Base-by-base conservation (phyloP, 805 yeast genomes). In the Kazachstania viticola region DNA sequence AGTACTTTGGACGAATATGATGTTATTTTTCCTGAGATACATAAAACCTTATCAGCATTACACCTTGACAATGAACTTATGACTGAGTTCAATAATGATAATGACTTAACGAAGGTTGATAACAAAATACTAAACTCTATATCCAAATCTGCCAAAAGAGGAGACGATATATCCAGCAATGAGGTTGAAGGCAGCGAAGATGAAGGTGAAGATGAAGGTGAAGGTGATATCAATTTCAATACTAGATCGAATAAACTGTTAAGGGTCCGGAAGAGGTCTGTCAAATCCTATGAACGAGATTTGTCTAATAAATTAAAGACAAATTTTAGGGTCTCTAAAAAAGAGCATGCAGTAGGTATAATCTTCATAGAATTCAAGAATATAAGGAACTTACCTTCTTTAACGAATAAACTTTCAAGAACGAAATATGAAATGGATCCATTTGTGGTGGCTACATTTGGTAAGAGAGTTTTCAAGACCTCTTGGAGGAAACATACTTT, bases 341-440 rank as follows among this genome's bases (percentile, higher is more conserved):
- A 34, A 28, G 42, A 40, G 21, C 60, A 54, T 32, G 51, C 60
- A 1, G 49, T 58, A 18, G 98, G 97, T 2, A 79, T 87, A 6
- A 55, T 81, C 4, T 82, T 79, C 44, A 49, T 88, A 22, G 94
- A 87, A 40, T 71, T 88, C 14, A 67, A 73, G 3, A 71, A 79
- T 1, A 84, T 88, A 8, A 60, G 71, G 2, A 84, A 78, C 35
- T 61, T 88, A 23, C 98, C 98, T 1, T 82, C 93, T 0, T 65
- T 77, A 33, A 67, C 69, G 25, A 77, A 79, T 41, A 54, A 49
- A 30, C 60, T 81, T 12, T 62, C 85, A 8, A 72, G 83, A 15
- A 77, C 87, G 1, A 37, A 31, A 14, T 88, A 80, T 49, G 95
- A 85, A 54, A 83, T 91, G 93, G 98, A 91, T 50, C 97, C 97